Percentiles rank a stretch among this genome's conserved stretches.
Conservation (phyloP, 768 basidiomycete genomes). For the Multifurca ochricompacta region DNA sequence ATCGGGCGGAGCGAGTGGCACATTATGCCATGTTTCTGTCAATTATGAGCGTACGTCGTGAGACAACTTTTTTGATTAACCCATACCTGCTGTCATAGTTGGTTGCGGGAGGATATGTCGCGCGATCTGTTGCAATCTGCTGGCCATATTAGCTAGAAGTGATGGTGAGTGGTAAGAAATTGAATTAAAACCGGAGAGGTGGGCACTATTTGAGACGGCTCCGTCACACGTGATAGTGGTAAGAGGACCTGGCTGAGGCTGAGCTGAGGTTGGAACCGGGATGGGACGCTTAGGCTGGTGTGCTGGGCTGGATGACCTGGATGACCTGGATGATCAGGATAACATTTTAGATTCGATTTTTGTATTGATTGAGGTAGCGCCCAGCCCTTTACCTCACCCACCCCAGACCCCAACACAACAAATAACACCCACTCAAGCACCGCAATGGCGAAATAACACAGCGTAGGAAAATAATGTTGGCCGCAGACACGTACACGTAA, state of each 20-base stretch:
- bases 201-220: not conserved
- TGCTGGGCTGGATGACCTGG: no score
- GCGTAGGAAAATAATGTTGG: no score
- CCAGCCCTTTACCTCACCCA: not conserved
- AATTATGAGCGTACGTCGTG: conserved; percentile 2
- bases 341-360: not conserved
- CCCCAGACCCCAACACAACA: not conserved
- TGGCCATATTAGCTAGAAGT: conserved; percentile 34
- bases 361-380: not conserved
- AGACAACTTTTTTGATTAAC: conserved; percentile 4
- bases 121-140: conserved; percentile 53
- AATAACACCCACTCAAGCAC: not conserved
- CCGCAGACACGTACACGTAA: no score
- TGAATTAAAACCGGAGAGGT: not conserved
- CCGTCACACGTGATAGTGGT: conserved; percentile 5
- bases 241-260: not conserved
- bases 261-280: no score
- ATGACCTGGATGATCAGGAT: no score
- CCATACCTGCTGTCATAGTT: conserved; percentile 41
- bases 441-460: not conserved
- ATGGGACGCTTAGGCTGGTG: no score
- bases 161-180: not conserved
- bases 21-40: conserved; percentile 64
- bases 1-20: conserved; percentile 81
- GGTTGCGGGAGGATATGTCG: conserved; percentile 38